Base-by-base conservation (phyloP, 352 stramenopile genomes). In the Globisporangium uncinulatum region DNA sequence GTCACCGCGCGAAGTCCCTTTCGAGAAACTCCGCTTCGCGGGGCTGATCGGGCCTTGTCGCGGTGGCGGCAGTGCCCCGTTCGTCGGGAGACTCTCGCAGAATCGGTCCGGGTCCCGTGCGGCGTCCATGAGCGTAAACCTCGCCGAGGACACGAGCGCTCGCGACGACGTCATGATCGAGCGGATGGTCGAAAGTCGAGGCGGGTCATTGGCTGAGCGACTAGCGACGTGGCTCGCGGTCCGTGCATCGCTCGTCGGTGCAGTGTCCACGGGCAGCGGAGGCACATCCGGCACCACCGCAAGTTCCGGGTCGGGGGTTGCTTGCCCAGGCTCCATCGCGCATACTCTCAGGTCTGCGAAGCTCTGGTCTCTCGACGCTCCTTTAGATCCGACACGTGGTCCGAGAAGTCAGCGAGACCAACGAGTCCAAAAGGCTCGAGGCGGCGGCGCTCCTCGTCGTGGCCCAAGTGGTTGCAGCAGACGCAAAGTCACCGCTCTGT, bases 1-100 rank as follows among this genome's bases (percentile, higher is more conserved):
- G 42, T 62, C 56, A n/a, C 56, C 56, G 11, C 56, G 56, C 9
- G 56, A 46, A 19, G 42, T 29, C 49, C 41, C n/a, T 13, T 13
- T 51, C 14, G 29, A 9, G 0, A 58, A 6, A 14, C 31, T 24
- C 4, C 19, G 53, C 41, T 45, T 51, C 19, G 42, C 36, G 29
- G 9, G 6, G n/a, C 51, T 19, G 2, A 29, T 58, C 4, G 42
- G 53, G 29, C 42, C 42, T 6, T 51, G 34, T 29, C n/a, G 53
- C 34, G 34, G 34, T 39, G 34, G 34, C 34, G 34, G 34, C 13
- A 36, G 20, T 24, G 29, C 45, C 6, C 34, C 19, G 29, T 4
- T 24, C 39, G 17, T 11, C 7, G 53, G 42, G 14, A 15, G 17
- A 36, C 10, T 32, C 19, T 51, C 53, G 9, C 9, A 36, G 6